phyloP scores from a whole-genome alignment of 1,284 basidiomycete genomes.

The Peniophora sp. region DNA sequence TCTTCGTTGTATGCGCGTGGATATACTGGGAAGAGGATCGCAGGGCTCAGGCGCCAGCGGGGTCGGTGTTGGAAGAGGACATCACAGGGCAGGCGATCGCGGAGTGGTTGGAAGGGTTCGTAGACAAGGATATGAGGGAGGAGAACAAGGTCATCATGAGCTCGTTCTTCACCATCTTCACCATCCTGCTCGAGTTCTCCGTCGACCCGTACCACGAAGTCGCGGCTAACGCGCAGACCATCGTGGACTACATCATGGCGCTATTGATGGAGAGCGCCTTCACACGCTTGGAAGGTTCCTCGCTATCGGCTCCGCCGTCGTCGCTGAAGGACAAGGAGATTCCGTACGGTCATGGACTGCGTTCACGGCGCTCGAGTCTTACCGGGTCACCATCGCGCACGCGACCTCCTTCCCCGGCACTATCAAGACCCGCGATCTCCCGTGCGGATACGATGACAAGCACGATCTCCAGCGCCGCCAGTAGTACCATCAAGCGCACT shows the following conservation, averaged over 20 bases:
- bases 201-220: slow-evolving; percentile 93
- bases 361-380: slow-evolving; percentile 47
- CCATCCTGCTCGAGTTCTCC: slow-evolving; percentile 84
- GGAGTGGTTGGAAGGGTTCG: slow-evolving; percentile 67
- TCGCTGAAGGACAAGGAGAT: slow-evolving; percentile 17
- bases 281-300: slow-evolving; percentile 58
- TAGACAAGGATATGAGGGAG: slow-evolving; percentile 64
- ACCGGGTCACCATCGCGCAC: slow-evolving; percentile 33
- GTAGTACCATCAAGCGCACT: slow-evolving; percentile 68
- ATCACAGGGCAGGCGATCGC: slow-evolving; percentile 64
- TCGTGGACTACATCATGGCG: slow-evolving; percentile 90
- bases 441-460: slow-evolving; percentile 58
- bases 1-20: slow-evolving; percentile 95
- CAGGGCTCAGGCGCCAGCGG: slow-evolving; percentile 32
- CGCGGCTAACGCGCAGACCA: slow-evolving; percentile 81
- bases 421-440: slow-evolving; percentile 36
- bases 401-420: slow-evolving; percentile 29
- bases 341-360: slow-evolving; percentile 15
- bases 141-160: slow-evolving; percentile 81
- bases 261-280: slow-evolving; percentile 87
- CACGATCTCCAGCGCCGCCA: slow-evolving; percentile 49
- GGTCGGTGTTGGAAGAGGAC: slow-evolving; percentile 46
- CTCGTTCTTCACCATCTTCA: slow-evolving; percentile 90
- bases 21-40: slow-evolving; percentile 86
- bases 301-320: slow-evolving; percentile 47